Evolutionary conservation across 345 rosid genomes (phyloP), one percentile per base, ranked within the genome.

Genomic region (Pistacia vera): DNA sequence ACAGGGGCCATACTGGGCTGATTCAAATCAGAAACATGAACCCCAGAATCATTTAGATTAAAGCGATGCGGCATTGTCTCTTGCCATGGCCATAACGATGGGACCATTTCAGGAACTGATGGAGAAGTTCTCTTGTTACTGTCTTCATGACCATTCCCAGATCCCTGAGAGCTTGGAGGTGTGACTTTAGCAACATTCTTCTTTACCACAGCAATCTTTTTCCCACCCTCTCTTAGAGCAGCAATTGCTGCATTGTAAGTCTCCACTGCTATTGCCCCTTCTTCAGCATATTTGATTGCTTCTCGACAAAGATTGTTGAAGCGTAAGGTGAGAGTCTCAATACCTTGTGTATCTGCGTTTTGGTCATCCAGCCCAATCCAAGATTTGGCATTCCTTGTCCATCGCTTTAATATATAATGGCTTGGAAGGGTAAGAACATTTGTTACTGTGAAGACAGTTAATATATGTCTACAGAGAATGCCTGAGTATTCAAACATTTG

Each of bases 401-500:
- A 90, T 41, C 94, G 81, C 71, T 85, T 87, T 74, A 88, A 76
- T 75, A 90, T 80, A 66, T 85, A 90, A 51, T 85, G 88, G 20
- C 84, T 62, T 49, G 94, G 94, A 81, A 90, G 89, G 70, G 86
- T 87, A 58, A 86, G 87, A 63, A 90, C 87, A 81, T 88, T 90
- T 63, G 92, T 86, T 41, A 90, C 92, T 1, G 92, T 87, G 81
- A 88, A 90, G 65, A 88, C 94, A 28, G 92, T 90, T 70, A 90
- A 61, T 78, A 90, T 81, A 82, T 88, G 94, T 69, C 89, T 74
- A 76, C 94, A 90, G 17, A 90, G 84, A 68, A 90, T 61, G 67
- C 92, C 94, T 2, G 85, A 86, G 69, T 86, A 90, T 81, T 90
- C 94, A 81, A 88, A 90, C 91, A 88, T 88, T 78, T 82, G 91